A percentile compares a stretch with the other conserved stretches of the same genome.
Conservation (phyloP, 345 rosid species). For the Ceriops decandra region DNA sequence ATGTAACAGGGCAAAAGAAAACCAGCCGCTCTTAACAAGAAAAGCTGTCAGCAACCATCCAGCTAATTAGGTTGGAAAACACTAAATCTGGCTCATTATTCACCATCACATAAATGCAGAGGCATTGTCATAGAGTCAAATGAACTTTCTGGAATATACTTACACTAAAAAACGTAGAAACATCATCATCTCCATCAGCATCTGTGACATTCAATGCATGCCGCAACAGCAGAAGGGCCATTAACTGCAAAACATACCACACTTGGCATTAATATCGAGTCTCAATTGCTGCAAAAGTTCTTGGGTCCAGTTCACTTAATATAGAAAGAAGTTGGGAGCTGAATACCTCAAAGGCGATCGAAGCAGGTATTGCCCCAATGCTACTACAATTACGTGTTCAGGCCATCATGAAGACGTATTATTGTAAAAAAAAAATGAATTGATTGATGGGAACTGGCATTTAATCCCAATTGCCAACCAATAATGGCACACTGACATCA, state of each 20-base stretch:
- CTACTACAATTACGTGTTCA: neutral
- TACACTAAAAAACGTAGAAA: constrained; percentile 72
- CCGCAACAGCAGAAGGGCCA: constrained; percentile 81
- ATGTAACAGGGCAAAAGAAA: constrained; percentile 94
- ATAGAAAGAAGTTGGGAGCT: neutral
- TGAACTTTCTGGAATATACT: constrained; percentile 22
- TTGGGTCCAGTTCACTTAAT: neutral
- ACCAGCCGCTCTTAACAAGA: constrained; percentile 70
- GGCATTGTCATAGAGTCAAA: neutral
- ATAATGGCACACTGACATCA: neutral
- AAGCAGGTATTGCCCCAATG: neutral
- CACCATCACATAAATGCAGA: neutral
- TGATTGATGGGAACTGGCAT: too few species aligned
- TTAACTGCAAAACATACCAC: constrained; percentile 42
- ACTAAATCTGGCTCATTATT: neutral
- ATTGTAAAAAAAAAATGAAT: too few species aligned
- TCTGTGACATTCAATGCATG: constrained; percentile 69
- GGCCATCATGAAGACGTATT: neutral
- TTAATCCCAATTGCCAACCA: neutral
- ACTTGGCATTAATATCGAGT: constrained; percentile 8
- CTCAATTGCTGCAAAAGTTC: neutral
- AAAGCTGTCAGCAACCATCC: constrained; percentile 49
- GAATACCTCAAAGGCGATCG: neutral
- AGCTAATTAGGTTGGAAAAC: neutral
- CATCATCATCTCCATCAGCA: constrained; percentile 59